Base-by-base conservation (phyloP, 2,329 filamentous ascomycete species). In the Fusarium sp. region DNA sequence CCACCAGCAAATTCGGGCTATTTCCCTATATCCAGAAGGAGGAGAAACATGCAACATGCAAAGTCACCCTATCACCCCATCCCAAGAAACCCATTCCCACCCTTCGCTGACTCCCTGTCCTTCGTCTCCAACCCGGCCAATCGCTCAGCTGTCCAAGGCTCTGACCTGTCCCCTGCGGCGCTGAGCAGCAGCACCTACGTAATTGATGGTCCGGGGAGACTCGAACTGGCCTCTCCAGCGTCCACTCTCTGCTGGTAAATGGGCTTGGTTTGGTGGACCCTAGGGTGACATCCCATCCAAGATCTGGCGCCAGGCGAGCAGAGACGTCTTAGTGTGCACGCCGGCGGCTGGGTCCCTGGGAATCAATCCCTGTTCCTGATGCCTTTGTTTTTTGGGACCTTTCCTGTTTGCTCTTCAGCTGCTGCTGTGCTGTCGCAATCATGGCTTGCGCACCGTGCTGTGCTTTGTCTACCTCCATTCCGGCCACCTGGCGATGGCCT, bases 181-280 rank as follows among this genome's bases (percentile, higher is more conserved):
- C 71, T 73, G 71, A 73, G 64, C 36, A 53, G 62, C 42, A 53
- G 62, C 73, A 72, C 71, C 65, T 73, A 72, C 71, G 70, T 73
- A 73, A 73, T 71, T 33, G 62, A 69, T 73, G 55, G 70, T 70
- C 70, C 31, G 62, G 70, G 69, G 50, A 64, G 58, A 58, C 61
- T 33, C 23, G 58, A 44, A 55, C 25, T 44, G 16, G 58, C 27
- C 29, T 25, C 33, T 42, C 50, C 25, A 53, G 31, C 40, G 38
- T 25, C 54, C 57, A 38, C 46, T 57, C 51, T 61, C 40, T 60
- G n/a, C n/a, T 57, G 54, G 40, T 14, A 42, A 58, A 20, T 27
- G 53, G 51, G 33, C 51, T 25, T 34, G 27, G 49, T 58, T 55
- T 33, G 29, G 59, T 68, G 63, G 64, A 53, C 53, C 57, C 46